Evolutionary conservation across 2,329 filamentous ascomycete genomes (phyloP), one percentile per base, ranked within the genome.

Genomic region (Neofusicoccum kwambonambiense): DNA sequence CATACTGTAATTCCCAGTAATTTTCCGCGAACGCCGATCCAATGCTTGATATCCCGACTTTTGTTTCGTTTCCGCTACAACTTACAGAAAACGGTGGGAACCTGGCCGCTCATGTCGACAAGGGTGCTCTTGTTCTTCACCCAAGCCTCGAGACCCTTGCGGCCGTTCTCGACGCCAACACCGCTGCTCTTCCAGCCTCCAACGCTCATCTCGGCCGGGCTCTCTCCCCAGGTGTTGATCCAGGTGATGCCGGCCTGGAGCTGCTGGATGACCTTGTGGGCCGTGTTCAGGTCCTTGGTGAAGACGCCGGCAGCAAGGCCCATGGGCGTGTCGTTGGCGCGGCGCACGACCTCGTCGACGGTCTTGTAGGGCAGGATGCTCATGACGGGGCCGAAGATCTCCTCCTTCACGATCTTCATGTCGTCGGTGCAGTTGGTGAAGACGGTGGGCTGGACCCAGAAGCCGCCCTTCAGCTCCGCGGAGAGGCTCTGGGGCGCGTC

Each of bases 191-290:
- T 96, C 93, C 92, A 96, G 0, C 92, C 92, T 9, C 92, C 92
- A 0, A 96, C 92, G 2, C 90, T 90, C 93, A 96, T 96, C 81
- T 96, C 92, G 0, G 93, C 91, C 0, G 92, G 92, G 56, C 86
- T 89, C 80, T 96, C 92, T n/a, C 93, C 92, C 93, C 93, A 96
- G 0, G 91, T 93, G 76, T 96, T 96, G 61, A 96, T 84, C 92
- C 92, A 96, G 1, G 91, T 96, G 72, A 96, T 96, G 39, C 92
- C 92, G 0, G 92, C 92, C 73, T 96, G 85, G 4, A 96, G 80
- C 72, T 86, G 83, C 27, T 85, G 83, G 47, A 94, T 83, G 0
- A 94, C 85, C 49, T 85, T 81, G 72, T 96, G 91, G 64, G 90
- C 92, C 54, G 84, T 74, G 70, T 91, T 89, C 61, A 96, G 77